Evolutionary conservation across 2,329 filamentous ascomycete species (phyloP).

Genomic region (Aspergillus sp.): DNA sequence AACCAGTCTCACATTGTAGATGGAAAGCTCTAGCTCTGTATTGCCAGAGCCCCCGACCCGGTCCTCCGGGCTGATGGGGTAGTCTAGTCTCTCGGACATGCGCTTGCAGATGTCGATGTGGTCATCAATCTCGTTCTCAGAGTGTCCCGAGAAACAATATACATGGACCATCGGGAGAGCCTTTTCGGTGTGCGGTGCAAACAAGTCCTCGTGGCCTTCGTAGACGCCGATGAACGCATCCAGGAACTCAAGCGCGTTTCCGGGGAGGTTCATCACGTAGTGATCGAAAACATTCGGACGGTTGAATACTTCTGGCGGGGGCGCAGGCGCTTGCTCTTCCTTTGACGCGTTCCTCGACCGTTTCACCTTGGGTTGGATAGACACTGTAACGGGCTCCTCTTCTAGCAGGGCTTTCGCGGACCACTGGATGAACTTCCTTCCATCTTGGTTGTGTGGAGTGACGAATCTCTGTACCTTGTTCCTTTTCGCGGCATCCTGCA

Average conservation of each 20-base stretch:
- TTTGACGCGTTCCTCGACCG: constrained; percentile 22
- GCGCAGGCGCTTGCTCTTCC: constrained; percentile 31
- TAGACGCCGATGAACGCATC: constrained; percentile 77
- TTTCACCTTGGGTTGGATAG: constrained; percentile 50
- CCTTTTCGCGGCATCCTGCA: constrained; percentile 66
- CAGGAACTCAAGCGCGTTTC: constrained; percentile 82
- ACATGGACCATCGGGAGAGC: constrained; percentile 81
- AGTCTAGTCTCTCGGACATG: constrained; percentile 62
- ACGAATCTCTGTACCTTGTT: constrained; percentile 84
- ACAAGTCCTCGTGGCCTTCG: constrained; percentile 65
- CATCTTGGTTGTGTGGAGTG: constrained; percentile 77
- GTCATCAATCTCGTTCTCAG: constrained; percentile 67
- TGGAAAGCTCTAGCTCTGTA: constrained; percentile 57
- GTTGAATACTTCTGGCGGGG: constrained; percentile 27
- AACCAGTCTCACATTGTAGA: constrained; percentile 75
- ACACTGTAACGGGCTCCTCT: constrained; percentile 51
- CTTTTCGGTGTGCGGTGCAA: constrained; percentile 58
- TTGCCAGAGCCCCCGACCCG: constrained; percentile 53
- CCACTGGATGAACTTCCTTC: constrained; percentile 72
- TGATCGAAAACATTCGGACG: constrained; percentile 76
- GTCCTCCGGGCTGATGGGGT: constrained; percentile 57
- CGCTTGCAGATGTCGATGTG: constrained; percentile 63
- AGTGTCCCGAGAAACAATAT: constrained; percentile 91
- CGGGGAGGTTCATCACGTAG: constrained; percentile 97
- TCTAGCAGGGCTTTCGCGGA: constrained; percentile 60